phyloP scores from a whole-genome alignment of 129 eudicot species.

The Sambucus nigra region DNA sequence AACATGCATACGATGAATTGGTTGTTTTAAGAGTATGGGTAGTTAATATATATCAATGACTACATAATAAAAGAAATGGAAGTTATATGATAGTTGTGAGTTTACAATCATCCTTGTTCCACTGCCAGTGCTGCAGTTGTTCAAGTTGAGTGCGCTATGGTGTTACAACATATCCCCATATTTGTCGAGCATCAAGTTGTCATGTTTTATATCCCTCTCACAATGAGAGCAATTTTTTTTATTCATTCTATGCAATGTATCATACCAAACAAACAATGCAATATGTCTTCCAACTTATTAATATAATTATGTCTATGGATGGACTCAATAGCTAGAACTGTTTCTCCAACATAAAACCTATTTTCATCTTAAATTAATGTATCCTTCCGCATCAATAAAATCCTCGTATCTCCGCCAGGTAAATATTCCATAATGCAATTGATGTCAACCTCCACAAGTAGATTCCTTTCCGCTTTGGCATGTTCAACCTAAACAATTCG shows the following conservation, averaged over 20 bases:
- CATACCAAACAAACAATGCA: background rate
- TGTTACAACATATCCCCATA: slow-evolving; percentile 83
- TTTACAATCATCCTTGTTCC: slow-evolving; percentile 97
- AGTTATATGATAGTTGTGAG: background rate
- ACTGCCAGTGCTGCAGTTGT: slow-evolving; percentile 96
- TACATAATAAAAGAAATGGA: background rate
- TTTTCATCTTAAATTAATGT: slow-evolving; percentile 85
- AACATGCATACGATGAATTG: background rate
- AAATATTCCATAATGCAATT: slow-evolving; percentile 97
- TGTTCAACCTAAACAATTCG: slow-evolving; percentile 66
- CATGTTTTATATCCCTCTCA: slow-evolving; percentile 95
- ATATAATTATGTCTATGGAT: slow-evolving; percentile 94
- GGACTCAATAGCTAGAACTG: slow-evolving; percentile 90
- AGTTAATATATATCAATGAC: background rate
- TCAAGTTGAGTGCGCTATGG: slow-evolving; percentile 92
- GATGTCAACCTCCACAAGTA: slow-evolving; percentile 94
- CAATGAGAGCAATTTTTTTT: slow-evolving; percentile 6
- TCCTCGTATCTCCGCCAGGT: slow-evolving; percentile 99
- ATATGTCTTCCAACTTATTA: slow-evolving; percentile 49
- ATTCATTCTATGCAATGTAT: too few species aligned
- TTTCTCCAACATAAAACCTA: slow-evolving; percentile 83
- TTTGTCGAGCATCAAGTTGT: slow-evolving; percentile 88
- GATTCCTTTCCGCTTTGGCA: slow-evolving; percentile 93
- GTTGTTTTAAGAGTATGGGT: background rate
- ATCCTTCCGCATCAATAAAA: slow-evolving; percentile 86